phyloP scores from a whole-genome alignment of 2,329 filamentous ascomycete species.

The Aspergillus transmontanensis region DNA sequence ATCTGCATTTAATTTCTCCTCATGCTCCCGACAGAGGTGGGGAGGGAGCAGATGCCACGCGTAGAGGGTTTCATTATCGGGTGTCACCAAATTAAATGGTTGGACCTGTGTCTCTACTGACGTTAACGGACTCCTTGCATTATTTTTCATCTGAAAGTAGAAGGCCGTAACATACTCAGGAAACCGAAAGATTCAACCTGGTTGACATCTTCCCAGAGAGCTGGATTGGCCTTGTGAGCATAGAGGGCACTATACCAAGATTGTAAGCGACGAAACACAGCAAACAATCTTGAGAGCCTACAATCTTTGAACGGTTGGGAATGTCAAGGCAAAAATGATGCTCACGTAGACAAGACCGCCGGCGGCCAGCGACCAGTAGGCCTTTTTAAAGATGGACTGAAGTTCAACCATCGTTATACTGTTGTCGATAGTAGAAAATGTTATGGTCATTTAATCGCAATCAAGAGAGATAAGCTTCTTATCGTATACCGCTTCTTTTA shows the following conservation, averaged over 20 bases:
- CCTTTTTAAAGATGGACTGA: slow-evolving; percentile 52
- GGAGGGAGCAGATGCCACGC: slow-evolving; percentile 90
- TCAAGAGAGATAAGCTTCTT: neutral
- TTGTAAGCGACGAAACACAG: neutral
- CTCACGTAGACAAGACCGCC: slow-evolving; percentile 67
- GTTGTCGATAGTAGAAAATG: neutral
- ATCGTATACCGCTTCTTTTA: neutral
- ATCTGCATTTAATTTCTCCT: slow-evolving; percentile 61
- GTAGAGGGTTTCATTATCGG: slow-evolving; percentile 77
- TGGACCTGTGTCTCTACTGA: slow-evolving; percentile 78
- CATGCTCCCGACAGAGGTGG: slow-evolving; percentile 72
- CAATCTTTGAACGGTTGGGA: slow-evolving; percentile 77
- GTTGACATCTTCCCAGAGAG: slow-evolving; percentile 71
- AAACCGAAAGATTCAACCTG: slow-evolving; percentile 84
- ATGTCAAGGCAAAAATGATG: slow-evolving; percentile 67
- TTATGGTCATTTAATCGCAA: neutral
- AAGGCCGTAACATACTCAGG: slow-evolving; percentile 61
- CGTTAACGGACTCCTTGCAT: neutral
- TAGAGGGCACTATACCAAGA: slow-evolving; percentile 69
- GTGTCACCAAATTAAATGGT: slow-evolving; percentile 75
- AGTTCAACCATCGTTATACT: slow-evolving; percentile 38
- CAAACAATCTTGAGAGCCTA: slow-evolving; percentile 49
- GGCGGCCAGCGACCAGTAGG: slow-evolving; percentile 59
- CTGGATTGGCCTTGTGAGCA: slow-evolving; percentile 75
- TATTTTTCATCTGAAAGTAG: neutral